Conservation (phyloP, 129 eudicot genomes). For the Escallonia rubra region DNA sequence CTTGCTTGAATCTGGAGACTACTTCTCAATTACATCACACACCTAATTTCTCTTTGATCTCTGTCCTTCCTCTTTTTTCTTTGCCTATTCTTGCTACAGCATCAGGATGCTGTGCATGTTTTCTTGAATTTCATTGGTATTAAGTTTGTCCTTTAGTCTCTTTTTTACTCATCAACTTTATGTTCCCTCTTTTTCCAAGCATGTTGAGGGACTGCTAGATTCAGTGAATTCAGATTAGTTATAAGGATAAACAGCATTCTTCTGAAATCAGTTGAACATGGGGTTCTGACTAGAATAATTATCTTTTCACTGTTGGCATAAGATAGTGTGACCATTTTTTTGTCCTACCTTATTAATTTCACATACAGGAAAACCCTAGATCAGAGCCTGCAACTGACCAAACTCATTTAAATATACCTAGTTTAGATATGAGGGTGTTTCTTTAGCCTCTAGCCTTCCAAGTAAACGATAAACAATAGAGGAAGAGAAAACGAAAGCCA, state of each 20-base stretch:
- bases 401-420: too few species aligned
- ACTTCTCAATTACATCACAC: too few species aligned
- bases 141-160: background rate
- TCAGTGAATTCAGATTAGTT: background rate
- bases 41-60: too few species aligned
- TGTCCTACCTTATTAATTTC: background rate
- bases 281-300: constrained; percentile 22
- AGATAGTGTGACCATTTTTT: constrained; percentile 12
- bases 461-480: constrained; percentile 13
- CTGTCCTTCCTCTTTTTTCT: too few species aligned
- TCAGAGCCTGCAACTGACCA: constrained; percentile 17
- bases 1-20: too few species aligned
- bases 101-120: too few species aligned
- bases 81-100: too few species aligned
- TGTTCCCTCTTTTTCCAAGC: background rate
- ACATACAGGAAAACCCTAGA: constrained; percentile 45
- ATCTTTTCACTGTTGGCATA: constrained; percentile 3
- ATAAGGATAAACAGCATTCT: background rate
- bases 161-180: background rate
- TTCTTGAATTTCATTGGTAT: too few species aligned
- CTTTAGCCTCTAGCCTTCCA: constrained; percentile 17
- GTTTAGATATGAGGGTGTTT: background rate
- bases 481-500: constrained; percentile 17
- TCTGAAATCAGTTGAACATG: constrained; percentile 11
- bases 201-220: background rate